Evolutionary conservation across 257 asterid species (phyloP), one percentile per base, ranked within the genome.

Genomic region (Nicotiana knightiana): DNA sequence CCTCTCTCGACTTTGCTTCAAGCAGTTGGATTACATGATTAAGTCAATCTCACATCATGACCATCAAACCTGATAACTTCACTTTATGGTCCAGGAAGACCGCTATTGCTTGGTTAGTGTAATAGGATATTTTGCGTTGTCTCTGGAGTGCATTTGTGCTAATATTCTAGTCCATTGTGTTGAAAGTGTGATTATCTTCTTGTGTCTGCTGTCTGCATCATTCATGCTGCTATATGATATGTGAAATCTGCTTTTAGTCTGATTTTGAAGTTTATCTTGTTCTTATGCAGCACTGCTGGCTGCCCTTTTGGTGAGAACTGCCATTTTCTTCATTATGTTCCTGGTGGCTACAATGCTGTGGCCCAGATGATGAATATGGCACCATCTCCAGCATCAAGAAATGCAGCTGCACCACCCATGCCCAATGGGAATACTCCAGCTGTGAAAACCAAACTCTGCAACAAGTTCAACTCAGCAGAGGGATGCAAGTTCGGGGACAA

Each of bases 401-500:
- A 88, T 46, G 83, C 53, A 46, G 65, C 90, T 1, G 88, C 89
- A 13, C 86, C 90, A 32, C 86, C 85, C 16, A 17, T 51, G 67
- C 88, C 88, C 76, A 92, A 91, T 16, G 96, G 96, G n/a, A 84
- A 94, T 9, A 63, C 89, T 76, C n/a, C 85, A 28, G 85, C 86
- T 43, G 84, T 90, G 26, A 95, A 95, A 79, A 89, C 93, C 82
- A 92, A 91, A 86, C 81, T 95, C 35, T 95, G 99, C 93, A 92
- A 87, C 90, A 93, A 87, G 71, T 93, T 48, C 87, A 92, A 87
- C 88, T 86, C 92, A 5, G 93, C 94, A 2, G 99, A 92, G 82
- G 98, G 99, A 51, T 95, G 99, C 93, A 95, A 93, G 85, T 95
- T 88, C 17, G 98, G 98, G 2, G 93, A 93, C 83, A 91, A 91